Evolutionary conservation across 768 basidiomycete species (phyloP).

Genomic region (Boletellus ananas): DNA sequence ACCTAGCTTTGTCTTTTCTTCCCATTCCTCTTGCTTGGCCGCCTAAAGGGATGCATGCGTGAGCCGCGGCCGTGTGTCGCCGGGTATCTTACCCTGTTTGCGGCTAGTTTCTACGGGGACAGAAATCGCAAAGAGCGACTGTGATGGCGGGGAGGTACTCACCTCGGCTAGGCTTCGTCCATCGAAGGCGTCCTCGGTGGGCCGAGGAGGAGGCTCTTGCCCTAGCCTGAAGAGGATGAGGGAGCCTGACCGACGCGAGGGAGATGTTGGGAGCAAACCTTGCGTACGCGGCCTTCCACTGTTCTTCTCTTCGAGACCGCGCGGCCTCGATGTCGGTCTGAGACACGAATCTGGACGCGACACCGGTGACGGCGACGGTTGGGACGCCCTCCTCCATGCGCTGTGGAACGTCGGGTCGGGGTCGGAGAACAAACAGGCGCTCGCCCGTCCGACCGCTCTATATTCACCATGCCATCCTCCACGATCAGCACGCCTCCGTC

Average conservation of each 20-base stretch:
- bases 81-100: conserved; percentile 62
- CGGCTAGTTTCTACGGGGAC: conserved; percentile 71
- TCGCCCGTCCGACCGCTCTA: too few relatives aligned
- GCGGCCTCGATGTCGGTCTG: conserved; percentile 74
- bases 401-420: conserved; percentile 13
- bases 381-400: conserved; percentile 67
- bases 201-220: conserved; percentile 78
- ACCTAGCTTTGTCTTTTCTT: conserved; percentile 79
- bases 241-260: not conserved
- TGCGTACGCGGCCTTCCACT: conserved; percentile 90
- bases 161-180: conserved; percentile 88
- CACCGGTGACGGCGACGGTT: conserved; percentile 64
- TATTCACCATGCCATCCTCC: conserved; percentile 13
- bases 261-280: conserved; percentile 38
- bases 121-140: conserved; percentile 6
- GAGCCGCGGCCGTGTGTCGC: conserved; percentile 3
- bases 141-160: conserved; percentile 30
- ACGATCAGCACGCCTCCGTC: conserved; percentile 16
- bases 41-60: conserved; percentile 41
- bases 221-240: conserved; percentile 52
- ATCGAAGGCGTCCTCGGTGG: conserved; percentile 73
- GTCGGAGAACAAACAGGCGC: conserved; percentile 20
- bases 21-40: conserved; percentile 93
- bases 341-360: conserved; percentile 83
- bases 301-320: conserved; percentile 68